phyloP scores from a whole-genome alignment of 257 asterid species.

The Jacaranda copaia region DNA sequence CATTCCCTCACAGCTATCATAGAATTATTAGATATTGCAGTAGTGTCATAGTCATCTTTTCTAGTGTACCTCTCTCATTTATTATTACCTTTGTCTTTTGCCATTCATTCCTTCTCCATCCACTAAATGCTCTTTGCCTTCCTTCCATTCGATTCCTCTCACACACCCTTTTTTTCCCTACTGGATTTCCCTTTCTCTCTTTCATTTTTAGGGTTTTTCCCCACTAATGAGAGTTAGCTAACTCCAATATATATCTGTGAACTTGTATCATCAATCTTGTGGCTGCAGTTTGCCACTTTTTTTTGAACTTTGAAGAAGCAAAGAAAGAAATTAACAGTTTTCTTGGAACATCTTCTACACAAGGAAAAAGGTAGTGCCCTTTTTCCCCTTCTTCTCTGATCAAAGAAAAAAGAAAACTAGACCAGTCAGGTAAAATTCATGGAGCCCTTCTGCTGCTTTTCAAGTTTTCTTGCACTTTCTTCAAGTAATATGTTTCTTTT shows the following conservation, averaged over 20 bases:
- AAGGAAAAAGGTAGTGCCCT: conserved; percentile 48
- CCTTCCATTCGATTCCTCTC: neutral
- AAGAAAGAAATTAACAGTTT: conserved; percentile 24
- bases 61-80: conserved; percentile 67
- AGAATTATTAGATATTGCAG: conserved; percentile 57
- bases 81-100: conserved; percentile 67
- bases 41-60: conserved; percentile 77
- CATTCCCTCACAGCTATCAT: conserved; percentile 50
- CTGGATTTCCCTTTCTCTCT: conserved; percentile 34
- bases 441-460: conserved; percentile 38
- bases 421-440: conserved; percentile 33
- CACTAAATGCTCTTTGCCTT: conserved; percentile 68
- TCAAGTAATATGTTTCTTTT: conserved; percentile 34
- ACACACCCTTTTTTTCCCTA: no score
- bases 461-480: conserved; percentile 1
- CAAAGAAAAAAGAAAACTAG: conserved; percentile 36
- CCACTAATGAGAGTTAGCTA: conserved; percentile 15
- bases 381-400: conserved; percentile 43
- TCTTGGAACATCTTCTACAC: conserved; percentile 40
- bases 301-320: conserved; percentile 29
- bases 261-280: conserved; percentile 9
- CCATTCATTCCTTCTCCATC: conserved; percentile 76
- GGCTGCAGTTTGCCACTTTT: conserved; percentile 34
- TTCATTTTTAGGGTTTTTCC: conserved; percentile 51
- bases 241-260: conserved; percentile 32